phyloP scores from a whole-genome alignment of 192 early-diverging fungal genomes.

The Backusella luteola region DNA sequence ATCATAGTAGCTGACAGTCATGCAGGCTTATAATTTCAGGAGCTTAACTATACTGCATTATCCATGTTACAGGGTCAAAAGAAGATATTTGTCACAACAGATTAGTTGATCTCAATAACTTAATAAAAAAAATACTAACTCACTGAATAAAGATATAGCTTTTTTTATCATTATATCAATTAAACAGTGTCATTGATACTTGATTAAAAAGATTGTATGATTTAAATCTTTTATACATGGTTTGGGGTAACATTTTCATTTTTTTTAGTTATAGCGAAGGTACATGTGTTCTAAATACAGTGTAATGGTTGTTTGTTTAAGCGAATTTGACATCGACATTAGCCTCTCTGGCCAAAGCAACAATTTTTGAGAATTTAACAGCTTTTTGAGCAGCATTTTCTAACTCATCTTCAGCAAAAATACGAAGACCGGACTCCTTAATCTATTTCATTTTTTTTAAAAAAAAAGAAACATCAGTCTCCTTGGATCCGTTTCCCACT shows the following conservation, averaged over 20 bases:
- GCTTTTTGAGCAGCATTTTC: conserved; percentile 92
- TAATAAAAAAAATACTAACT: background rate
- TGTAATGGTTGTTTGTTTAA: background rate
- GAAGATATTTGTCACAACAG: background rate
- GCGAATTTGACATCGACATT: conserved; percentile 72
- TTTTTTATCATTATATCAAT: background rate
- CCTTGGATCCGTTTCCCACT: background rate
- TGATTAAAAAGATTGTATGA: background rate
- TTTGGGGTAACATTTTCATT: background rate
- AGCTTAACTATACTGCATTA: background rate
- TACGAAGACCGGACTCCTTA: conserved; percentile 85
- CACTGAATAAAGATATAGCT: background rate
- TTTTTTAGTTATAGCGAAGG: background rate
- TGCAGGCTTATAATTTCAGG: background rate
- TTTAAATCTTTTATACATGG: background rate
- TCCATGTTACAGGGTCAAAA: background rate
- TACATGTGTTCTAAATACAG: conserved; percentile 1
- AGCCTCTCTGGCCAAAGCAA: conserved; percentile 72
- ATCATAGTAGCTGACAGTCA: background rate
- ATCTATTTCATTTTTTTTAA: conserved; percentile 42
- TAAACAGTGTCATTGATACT: background rate
- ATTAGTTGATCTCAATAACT: background rate
- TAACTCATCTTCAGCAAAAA: conserved; percentile 92
- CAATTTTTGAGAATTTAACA: conserved; percentile 83
- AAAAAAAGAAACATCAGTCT: background rate